phyloP scores from a whole-genome alignment of 164 flowering plant species.

The Warburgia ugandensis region DNA sequence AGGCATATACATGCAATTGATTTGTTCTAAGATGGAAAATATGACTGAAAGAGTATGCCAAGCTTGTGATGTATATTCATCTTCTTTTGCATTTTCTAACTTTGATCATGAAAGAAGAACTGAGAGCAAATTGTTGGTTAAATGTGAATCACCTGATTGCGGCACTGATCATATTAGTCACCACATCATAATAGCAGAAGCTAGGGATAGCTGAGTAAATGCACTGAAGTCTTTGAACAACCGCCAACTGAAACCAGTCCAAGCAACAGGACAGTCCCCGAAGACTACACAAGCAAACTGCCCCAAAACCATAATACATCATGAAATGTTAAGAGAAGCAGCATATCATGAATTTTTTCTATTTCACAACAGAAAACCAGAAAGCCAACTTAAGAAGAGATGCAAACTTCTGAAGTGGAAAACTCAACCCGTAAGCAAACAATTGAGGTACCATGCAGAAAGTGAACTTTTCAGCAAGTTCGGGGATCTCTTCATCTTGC shows the following conservation, averaged over 20 bases:
- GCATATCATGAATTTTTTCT: conserved; percentile 14
- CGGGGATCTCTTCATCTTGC: conserved; percentile 16
- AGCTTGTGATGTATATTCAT: too few relatives aligned
- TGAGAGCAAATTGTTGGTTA: too few relatives aligned
- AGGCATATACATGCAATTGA: too few relatives aligned
- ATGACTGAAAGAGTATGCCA: too few relatives aligned
- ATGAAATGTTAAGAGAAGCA: conserved; percentile 9
- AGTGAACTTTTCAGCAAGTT: conserved; percentile 19
- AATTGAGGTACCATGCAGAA: conserved; percentile 25
- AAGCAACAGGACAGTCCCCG: conserved; percentile 25
- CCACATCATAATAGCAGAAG: conserved; percentile 17
- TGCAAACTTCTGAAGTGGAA: conserved; percentile 26
- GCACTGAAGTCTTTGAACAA: conserved; percentile 12
- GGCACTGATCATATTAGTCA: conserved; percentile 24
- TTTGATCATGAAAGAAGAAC: too few relatives aligned
- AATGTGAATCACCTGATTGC: conserved; percentile 14
- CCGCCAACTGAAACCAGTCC: conserved; percentile 16
- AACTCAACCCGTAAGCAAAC: conserved; percentile 21
- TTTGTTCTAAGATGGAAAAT: too few relatives aligned
- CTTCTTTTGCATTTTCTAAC: too few relatives aligned
- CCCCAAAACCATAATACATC: conserved; percentile 11
- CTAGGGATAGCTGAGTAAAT: conserved; percentile 7
- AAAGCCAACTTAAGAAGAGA: conserved; percentile 33
- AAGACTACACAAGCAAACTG: conserved; percentile 14
- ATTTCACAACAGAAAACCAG: conserved; percentile 23